phyloP scores from a whole-genome alignment of 495 filamentous ascomycete species.

The Aspergillus heteromorphus region DNA sequence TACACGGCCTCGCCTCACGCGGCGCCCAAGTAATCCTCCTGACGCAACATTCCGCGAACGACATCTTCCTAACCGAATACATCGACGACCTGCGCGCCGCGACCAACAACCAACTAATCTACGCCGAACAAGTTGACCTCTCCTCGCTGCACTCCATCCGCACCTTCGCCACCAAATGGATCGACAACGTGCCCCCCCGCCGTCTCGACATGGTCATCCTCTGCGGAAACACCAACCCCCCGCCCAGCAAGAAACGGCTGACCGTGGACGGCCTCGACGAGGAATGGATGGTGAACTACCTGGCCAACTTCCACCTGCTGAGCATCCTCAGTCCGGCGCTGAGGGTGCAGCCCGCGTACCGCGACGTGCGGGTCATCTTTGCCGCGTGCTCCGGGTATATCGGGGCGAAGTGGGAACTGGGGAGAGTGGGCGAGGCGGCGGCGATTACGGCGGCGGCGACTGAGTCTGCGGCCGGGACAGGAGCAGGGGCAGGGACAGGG shows the following conservation, averaged over 20 bases:
- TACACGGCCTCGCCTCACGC: constrained; percentile 66
- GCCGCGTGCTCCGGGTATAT: constrained; percentile 85
- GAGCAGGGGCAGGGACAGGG: not conserved
- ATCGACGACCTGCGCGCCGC: constrained; percentile 78
- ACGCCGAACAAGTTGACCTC: constrained; percentile 91
- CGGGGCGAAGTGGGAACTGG: constrained; percentile 56
- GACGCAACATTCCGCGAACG: constrained; percentile 70
- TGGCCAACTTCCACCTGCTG: constrained; percentile 91
- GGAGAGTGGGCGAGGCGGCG: constrained; percentile 26
- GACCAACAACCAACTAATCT: constrained; percentile 85
- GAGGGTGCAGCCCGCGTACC: constrained; percentile 82
- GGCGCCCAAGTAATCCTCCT: constrained; percentile 91
- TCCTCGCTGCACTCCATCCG: constrained; percentile 80
- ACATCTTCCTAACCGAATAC: constrained; percentile 86
- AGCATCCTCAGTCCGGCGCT: constrained; percentile 85
- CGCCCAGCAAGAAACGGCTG: constrained; percentile 48
- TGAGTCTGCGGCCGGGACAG: not conserved
- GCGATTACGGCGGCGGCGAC: constrained; percentile 15
- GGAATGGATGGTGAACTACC: constrained; percentile 91
- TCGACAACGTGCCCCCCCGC: constrained; percentile 87
- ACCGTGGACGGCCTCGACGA: constrained; percentile 78
- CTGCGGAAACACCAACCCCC: constrained; percentile 66
- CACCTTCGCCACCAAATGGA: constrained; percentile 96
- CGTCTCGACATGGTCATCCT: constrained; percentile 92
- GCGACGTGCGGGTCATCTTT: constrained; percentile 85